These are phyloP conservation scores for Parachlorella kessleri DNA, from an alignment of 139 green algal species.

Conservation along the genomic window DNA sequence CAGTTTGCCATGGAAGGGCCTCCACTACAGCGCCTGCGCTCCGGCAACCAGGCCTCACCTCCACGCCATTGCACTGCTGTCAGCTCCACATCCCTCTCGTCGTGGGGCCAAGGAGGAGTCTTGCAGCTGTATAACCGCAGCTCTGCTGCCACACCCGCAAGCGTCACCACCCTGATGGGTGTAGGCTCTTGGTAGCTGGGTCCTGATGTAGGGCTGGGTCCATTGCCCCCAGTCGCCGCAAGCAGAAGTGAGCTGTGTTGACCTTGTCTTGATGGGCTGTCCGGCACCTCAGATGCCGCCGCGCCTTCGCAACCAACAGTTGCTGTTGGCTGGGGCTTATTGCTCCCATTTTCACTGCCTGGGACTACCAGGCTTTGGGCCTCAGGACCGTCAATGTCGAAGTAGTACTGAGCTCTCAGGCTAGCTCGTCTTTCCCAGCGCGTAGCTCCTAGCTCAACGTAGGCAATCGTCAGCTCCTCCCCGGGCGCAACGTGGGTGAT, in stretches of 20 bases:
- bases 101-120: conserved; percentile 37
- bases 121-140: conserved; percentile 25
- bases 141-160: neutral
- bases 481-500: conserved; percentile 49
- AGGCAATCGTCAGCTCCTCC: conserved; percentile 75
- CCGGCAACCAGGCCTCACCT: too few relatives aligned
- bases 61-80: conserved; percentile 28
- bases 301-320: neutral
- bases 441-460: conserved; percentile 74
- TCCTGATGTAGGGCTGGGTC: too few relatives aligned
- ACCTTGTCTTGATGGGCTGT: too few relatives aligned
- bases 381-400: conserved; percentile 58
- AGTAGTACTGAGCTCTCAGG: conserved; percentile 67
- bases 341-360: too few relatives aligned
- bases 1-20: too few relatives aligned
- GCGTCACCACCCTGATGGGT: too few relatives aligned
- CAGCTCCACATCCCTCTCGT: conserved; percentile 33
- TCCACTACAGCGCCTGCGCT: too few relatives aligned
- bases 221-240: too few relatives aligned
- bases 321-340: neutral
- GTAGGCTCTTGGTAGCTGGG: neutral
- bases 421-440: conserved; percentile 55
- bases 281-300: neutral
- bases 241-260: too few relatives aligned
- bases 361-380: too few relatives aligned